These are phyloP conservation scores for Ephemerocybe angulata DNA, from an alignment of 768 basidiomycete species.

Conservation along the genomic window DNA sequence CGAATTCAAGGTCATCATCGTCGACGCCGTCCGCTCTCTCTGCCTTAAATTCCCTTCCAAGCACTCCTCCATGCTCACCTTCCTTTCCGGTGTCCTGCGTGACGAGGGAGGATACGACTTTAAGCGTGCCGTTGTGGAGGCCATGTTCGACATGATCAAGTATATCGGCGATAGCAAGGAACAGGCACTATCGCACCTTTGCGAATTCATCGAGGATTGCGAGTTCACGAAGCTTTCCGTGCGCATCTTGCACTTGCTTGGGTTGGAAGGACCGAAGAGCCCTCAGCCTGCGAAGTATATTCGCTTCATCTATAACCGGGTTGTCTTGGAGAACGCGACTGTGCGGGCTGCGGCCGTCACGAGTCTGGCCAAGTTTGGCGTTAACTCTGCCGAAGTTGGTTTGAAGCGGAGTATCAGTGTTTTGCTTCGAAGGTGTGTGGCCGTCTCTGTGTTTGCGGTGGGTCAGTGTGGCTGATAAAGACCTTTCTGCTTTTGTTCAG, in stretches of 20 bases:
- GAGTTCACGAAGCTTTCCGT: constrained; percentile 99
- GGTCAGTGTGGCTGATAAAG: not conserved
- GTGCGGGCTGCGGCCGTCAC: constrained; percentile 95
- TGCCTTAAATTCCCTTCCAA: constrained; percentile 99
- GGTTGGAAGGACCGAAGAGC: constrained; percentile 93
- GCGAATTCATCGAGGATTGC: constrained; percentile 99
- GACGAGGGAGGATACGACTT: constrained; percentile 99
- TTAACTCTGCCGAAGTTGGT: constrained; percentile 74
- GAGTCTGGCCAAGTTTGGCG: constrained; percentile 94
- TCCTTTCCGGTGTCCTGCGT: constrained; percentile 93
- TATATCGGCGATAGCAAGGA: constrained; percentile 95
- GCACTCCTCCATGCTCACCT: constrained; percentile 94
- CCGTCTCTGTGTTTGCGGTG: not conserved
- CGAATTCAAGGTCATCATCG: constrained; percentile 99
- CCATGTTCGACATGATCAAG: constrained; percentile 99
- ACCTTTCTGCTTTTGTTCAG: constrained; percentile 34
- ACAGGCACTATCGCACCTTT: constrained; percentile 94
- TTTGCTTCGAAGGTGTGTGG: constrained; percentile 70
- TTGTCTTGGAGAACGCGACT: constrained; percentile 96
- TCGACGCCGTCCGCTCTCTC: constrained; percentile 95
- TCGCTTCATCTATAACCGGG: constrained; percentile 99
- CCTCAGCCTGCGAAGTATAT: constrained; percentile 98
- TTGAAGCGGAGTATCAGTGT: constrained; percentile 86
- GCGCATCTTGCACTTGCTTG: constrained; percentile 91
- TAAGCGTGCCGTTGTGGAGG: constrained; percentile 98